Evolutionary conservation across 169 alveolate genomes (phyloP).

Genomic region (Eimeria maxima): DNA sequence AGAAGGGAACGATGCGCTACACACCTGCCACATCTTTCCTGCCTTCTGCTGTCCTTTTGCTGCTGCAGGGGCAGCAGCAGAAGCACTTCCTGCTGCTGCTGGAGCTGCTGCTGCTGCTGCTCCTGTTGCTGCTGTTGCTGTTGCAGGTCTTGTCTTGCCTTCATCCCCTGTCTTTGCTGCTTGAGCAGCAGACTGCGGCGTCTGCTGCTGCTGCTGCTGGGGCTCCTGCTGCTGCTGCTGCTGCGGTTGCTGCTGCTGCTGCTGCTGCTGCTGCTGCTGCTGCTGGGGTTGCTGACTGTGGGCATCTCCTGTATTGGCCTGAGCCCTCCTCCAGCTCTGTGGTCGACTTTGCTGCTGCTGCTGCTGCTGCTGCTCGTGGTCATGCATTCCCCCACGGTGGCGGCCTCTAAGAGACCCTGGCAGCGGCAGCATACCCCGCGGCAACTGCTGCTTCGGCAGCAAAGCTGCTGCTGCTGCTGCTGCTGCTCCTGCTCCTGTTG

Average conservation of each 20-base stretch:
- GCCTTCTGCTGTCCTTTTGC: conserved; percentile 9
- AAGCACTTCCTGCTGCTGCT: neutral
- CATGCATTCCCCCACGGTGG: neutral
- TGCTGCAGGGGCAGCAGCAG: conserved; percentile 8
- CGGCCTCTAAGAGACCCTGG: conserved; percentile 42
- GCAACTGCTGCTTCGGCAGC: conserved; percentile 39
- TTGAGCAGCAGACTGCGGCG: conserved; percentile 11
- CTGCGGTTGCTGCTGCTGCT: conserved; percentile 4
- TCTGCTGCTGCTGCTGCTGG: conserved; percentile 1
- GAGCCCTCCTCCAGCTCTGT: conserved; percentile 38
- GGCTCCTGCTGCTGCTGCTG: neutral
- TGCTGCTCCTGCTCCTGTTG: neutral
- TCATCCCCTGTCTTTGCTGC: neutral
- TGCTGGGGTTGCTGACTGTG: conserved; percentile 6
- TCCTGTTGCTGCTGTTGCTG: conserved; percentile 41
- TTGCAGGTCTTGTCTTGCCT: neutral
- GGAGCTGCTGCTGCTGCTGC: conserved; percentile 23
- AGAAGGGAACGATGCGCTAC: conserved; percentile 78
- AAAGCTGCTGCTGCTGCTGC: conserved; percentile 45
- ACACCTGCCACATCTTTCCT: conserved; percentile 78
- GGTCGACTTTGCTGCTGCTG: conserved; percentile 16
- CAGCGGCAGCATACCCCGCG: conserved; percentile 39
- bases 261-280: neutral
- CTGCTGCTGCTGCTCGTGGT: conserved; percentile 61
- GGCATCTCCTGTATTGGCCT: neutral